Evolutionary conservation across 352 stramenopile genomes (phyloP).

Genomic region (Globisporangium nunn): DNA sequence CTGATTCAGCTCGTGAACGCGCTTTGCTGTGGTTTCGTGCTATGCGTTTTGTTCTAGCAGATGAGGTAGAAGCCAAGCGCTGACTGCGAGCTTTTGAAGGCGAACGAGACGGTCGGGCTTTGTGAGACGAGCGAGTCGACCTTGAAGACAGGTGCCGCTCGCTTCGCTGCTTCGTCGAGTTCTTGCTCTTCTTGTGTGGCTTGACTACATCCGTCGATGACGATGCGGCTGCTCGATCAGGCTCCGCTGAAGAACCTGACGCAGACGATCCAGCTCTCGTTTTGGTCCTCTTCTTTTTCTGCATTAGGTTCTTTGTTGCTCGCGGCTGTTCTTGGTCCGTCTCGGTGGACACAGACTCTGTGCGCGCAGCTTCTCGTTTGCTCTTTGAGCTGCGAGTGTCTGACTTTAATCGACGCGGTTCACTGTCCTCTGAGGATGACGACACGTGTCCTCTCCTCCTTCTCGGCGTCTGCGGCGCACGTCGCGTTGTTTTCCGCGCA

Average conservation of each 20-base stretch:
- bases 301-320: neutral
- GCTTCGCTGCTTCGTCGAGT: neutral
- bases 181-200: neutral
- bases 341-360: constrained; percentile 7
- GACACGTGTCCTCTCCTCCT: neutral
- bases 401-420: neutral
- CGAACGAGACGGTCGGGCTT: constrained; percentile 3
- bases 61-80: neutral
- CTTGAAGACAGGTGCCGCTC: constrained; percentile 3
- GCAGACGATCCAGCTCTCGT: neutral
- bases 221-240: neutral
- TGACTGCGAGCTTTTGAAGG: neutral
- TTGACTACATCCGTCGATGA: neutral
- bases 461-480: neutral
- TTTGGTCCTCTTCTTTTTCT: neutral
- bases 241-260: neutral
- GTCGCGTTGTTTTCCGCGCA: neutral
- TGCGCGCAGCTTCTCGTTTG: neutral
- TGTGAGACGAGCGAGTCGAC: constrained; percentile 1
- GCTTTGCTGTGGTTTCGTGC: neutral
- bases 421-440: neutral
- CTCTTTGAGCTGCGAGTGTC: neutral
- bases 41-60: neutral
- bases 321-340: constrained; percentile 4
- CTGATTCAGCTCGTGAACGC: neutral